Base-by-base conservation (phyloP, 1,139 yeast species). In the Sugiyamaella novakii region DNA sequence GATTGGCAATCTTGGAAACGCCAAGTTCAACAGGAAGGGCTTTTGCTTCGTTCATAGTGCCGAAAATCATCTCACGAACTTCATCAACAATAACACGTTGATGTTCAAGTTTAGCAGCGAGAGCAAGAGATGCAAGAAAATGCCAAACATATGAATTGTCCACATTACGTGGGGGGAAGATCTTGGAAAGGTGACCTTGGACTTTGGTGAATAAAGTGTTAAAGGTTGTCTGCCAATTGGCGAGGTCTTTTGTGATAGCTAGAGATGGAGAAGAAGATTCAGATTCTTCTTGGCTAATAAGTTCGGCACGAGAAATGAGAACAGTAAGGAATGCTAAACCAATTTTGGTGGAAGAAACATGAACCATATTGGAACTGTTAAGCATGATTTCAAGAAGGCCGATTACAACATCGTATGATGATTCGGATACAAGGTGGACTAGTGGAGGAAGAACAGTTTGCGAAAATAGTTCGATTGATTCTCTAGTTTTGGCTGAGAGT, bases 71-170 rank as follows among this genome's bases (percentile, higher is more conserved):
- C 63, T 87, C 95, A 70, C 98, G 81, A 18, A 89, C 92, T 66
- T 91, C 97, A 67, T 89, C 98, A 45, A 92, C 96, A 60, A 92
- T 85, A 55, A 88, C 82, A 71, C 97, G 81, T 75, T 92, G 98
- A 68, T 91, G 97, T 61, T 85, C 88, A 60, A 91, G 77, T 66
- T 87, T 85, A 59, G 98, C 97, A 54, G 96, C 94, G 55, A 92
- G 75, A 0, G 98, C 94, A 54, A 92, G 77, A 11, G 96, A 86
- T 30, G 98, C 98, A 69, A 92, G 78, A 64, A 92, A 91, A 72
- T 92, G 98, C 98, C 98, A 92, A 43, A 89, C 91, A 62, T 91
- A 89, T 0, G 95, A 80, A 56, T 84, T 91, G 63, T 87, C 96
- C 53, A 79, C 85, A 31, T 62, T 59, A 54, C 68, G 62, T 43